Evolutionary conservation across 306 rosid species (phyloP), one percentile per base, ranked within the genome.

Genomic region (Urtica urens): DNA sequence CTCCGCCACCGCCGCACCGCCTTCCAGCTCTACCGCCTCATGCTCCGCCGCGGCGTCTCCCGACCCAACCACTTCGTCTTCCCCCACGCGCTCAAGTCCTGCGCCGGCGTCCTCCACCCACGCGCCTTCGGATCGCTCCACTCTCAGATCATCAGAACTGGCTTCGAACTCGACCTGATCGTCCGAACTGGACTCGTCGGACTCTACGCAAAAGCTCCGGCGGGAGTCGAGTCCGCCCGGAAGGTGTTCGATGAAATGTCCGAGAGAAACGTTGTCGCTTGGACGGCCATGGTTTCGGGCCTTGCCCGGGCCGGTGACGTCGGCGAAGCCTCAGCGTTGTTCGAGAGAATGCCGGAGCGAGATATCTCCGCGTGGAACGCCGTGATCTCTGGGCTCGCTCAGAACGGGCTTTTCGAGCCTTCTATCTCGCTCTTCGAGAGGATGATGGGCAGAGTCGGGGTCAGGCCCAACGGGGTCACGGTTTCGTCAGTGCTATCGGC

Each of bases 341-440:
- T 81, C 34, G 81, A 62, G 23, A 43, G 64, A 33, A 81, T 86
- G 86, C 72, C 75, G 1, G 81, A 76, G 13, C 68, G 81, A 25
- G 88, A 82, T 41, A 74, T 81, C 20, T 83, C 93, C 1, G 71
- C 79, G 50, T 86, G 93, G 96, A 86, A 81, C 49, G 82, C 96
- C 5, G 44, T 79, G 3, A 82, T 86, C 57, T 64, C 83, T 0
- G 93, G 96, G 18, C 79, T 77, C 49, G 67, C 88, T 25, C 93
- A 86, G 73, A 86, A 79, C 55, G 96, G 88, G 38, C 46, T 70
- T 46, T 86, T 81, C 52, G 25, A 53, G 7, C 78, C 69, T 64
- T 81, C 86, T 45, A 65, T 81, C 64, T 65, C 51, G 43, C 55
- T 86, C 55, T 81, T 86, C 46, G 74, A 61, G 62, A 73, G 63